phyloP scores from a whole-genome alignment of 805 yeast species.

The Cyberlindnera euphorbiiphila region DNA sequence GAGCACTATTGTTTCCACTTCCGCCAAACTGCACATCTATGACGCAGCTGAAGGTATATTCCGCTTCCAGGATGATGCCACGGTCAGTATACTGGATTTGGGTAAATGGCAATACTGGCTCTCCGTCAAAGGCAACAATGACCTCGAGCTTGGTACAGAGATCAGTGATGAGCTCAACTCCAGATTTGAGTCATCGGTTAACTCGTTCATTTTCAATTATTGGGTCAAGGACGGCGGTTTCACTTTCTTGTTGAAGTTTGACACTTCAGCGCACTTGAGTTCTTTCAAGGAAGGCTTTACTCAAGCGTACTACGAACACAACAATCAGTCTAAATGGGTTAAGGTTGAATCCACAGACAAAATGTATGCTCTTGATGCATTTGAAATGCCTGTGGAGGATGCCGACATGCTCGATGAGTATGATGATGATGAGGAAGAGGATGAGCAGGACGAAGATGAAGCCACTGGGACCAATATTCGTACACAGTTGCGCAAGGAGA shows the following conservation, averaged over 20 bases:
- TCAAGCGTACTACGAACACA: constrained; percentile 56
- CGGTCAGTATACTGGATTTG: constrained; percentile 35
- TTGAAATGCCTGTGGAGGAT: constrained; percentile 39
- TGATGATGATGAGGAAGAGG: constrained; percentile 24
- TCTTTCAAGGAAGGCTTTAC: constrained; percentile 52
- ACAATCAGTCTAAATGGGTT: constrained; percentile 48
- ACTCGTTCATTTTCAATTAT: constrained; percentile 65
- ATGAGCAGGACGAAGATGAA: constrained; percentile 35
- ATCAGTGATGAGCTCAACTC: constrained; percentile 57
- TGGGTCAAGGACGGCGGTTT: constrained; percentile 33
- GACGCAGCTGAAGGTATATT: constrained; percentile 51
- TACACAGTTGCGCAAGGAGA: constrained; percentile 22
- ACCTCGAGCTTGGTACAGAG: constrained; percentile 34
- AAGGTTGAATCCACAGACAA: constrained; percentile 41
- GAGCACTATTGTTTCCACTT: constrained; percentile 15
- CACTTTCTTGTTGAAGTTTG: constrained; percentile 65
- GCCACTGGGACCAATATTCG: constrained; percentile 25
- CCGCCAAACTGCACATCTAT: constrained; percentile 45
- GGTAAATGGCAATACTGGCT: constrained; percentile 53
- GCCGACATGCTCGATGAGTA: constrained; percentile 30
- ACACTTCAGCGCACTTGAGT: constrained; percentile 35
- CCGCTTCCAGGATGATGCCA: constrained; percentile 35
- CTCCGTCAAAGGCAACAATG: constrained; percentile 34
- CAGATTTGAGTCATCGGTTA: constrained; percentile 52
- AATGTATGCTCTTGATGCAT: constrained; percentile 54